Base-by-base conservation (phyloP, 306 rosid species). In the Neltuma alba region DNA sequence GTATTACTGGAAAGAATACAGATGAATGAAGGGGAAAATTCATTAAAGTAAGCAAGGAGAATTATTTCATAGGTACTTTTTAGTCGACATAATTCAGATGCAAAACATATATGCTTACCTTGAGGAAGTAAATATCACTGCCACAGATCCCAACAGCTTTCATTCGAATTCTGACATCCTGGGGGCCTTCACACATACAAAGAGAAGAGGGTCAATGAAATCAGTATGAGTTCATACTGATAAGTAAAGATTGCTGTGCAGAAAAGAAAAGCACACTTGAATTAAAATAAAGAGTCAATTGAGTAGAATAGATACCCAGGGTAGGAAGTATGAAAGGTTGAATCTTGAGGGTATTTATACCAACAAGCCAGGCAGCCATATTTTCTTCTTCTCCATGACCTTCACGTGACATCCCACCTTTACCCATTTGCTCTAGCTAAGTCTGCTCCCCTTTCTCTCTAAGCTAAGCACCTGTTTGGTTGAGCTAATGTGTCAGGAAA, bases 61-160 rank as follows among this genome's bases (percentile, higher is more conserved):
- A 68, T 61, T 62, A 61, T 77, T 61, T 62, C 70, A 66, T 54
- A 7, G 0, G 2, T 54, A n/a, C 13, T 10, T 20, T 21, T 21
- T 13, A 71, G 74, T 13, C 31, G 64, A 70, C 31, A 48, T 2
- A n/a, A 73, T 34, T 68, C 11, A 54, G 40, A 73, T 42, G 70
- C 25, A 77, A 74, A 48, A 66, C 34, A 60, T 37, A 27, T n/a
- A 77, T 67, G 62, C 45, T 2, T 72, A 93, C 98, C 97, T 85
- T 93, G 86, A 93, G 89, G 83, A 86, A 88, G 83, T 93, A 96
- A 84, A 94, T 97, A 89, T 94, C 98, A 73, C 98, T 94, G 47
- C 97, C 98, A 76, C 98, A 94, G 47, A 94, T 94, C 47, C 98
- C 98, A 88, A 94, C 97, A 89, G 98, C 98, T 69, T 94, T 94